These are phyloP conservation scores for Solanum sitiens DNA, from an alignment of 257 asterid genomes.

Conservation along the genomic window DNA sequence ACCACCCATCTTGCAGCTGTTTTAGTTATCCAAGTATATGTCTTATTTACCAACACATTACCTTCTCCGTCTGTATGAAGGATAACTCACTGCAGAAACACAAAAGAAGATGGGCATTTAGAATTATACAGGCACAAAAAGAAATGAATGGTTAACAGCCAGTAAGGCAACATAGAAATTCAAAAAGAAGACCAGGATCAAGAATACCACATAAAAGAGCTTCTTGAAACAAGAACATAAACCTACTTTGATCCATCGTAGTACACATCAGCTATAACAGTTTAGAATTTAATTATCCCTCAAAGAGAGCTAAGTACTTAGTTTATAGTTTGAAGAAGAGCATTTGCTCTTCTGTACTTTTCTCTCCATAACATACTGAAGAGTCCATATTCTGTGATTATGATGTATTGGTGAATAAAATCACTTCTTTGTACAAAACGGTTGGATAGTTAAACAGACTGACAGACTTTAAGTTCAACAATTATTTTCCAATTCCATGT, in stretches of 20 bases:
- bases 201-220: background rate
- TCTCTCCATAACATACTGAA: background rate
- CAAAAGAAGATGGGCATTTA: background rate
- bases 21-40: background rate
- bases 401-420: background rate
- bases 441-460: background rate
- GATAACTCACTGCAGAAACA: background rate
- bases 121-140: background rate
- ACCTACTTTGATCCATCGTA: background rate
- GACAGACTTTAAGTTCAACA: background rate
- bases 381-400: background rate
- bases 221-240: background rate
- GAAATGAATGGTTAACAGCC: background rate
- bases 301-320: background rate
- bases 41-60: background rate
- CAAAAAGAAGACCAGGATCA: background rate
- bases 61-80: background rate
- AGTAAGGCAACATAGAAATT: background rate
- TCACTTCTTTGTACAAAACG: background rate
- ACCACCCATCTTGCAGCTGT: conserved; percentile 49
- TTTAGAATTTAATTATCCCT: background rate
- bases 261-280: background rate
- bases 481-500: background rate
- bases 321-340: background rate
- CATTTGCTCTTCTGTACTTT: background rate